These are phyloP conservation scores for Stereocaulon alpinum DNA, from an alignment of 495 filamentous ascomycete genomes.

Conservation along the genomic window DNA sequence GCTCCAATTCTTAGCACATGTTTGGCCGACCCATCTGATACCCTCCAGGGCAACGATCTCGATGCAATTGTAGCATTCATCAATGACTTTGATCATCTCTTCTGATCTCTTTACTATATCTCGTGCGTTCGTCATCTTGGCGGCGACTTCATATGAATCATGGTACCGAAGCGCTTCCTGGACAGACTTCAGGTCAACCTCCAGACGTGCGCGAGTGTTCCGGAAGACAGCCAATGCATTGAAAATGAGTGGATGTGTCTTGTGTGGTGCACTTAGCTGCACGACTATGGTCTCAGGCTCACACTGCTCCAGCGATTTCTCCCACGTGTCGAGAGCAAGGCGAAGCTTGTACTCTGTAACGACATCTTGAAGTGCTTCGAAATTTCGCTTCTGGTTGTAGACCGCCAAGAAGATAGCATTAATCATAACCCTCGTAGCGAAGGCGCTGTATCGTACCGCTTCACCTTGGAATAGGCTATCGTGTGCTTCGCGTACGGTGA, in stretches of 20 bases:
- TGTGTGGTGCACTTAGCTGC: slow-evolving; percentile 86
- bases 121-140: slow-evolving; percentile 87
- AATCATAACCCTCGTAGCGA: slow-evolving; percentile 96
- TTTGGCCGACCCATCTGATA: slow-evolving; percentile 95
- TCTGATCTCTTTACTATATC: slow-evolving; percentile 87
- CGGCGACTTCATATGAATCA: slow-evolving; percentile 91
- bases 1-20: slow-evolving; percentile 97
- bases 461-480: slow-evolving; percentile 92
- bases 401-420: slow-evolving; percentile 97
- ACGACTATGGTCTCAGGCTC: slow-evolving; percentile 87
- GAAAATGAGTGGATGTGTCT: slow-evolving; percentile 96
- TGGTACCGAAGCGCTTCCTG: slow-evolving; percentile 97
- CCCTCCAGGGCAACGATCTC: slow-evolving; percentile 90
- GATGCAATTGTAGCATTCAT: slow-evolving; percentile 96
- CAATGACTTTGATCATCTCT: slow-evolving; percentile 97
- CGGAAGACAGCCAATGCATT: slow-evolving; percentile 97
- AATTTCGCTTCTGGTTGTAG: slow-evolving; percentile 96
- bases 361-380: slow-evolving; percentile 89
- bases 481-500: slow-evolving; percentile 87
- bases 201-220: slow-evolving; percentile 82
- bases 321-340: slow-evolving; percentile 93
- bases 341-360: slow-evolving; percentile 98
- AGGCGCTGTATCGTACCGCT: slow-evolving; percentile 85
- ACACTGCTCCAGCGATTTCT: slow-evolving; percentile 86
- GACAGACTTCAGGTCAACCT: slow-evolving; percentile 89